Percentiles rank a stretch among this genome's conserved stretches.
These are phyloP conservation scores for Talaromyces marneffei DNA, from an alignment of 2,329 filamentous ascomycete species.

Conservation along the genomic window DNA sequence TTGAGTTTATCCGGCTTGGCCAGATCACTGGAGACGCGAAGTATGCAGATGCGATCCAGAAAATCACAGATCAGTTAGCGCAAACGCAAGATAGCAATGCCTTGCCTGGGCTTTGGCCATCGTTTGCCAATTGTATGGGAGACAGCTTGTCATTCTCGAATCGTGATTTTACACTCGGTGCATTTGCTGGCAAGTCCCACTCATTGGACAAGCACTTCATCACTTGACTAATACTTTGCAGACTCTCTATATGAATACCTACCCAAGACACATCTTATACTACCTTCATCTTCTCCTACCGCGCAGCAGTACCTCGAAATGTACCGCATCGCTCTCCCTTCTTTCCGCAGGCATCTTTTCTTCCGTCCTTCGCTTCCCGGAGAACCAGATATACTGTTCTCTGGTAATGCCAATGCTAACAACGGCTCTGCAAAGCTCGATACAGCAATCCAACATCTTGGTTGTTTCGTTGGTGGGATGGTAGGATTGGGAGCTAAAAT, in stretches of 20 bases:
- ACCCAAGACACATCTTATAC: slow-evolving; percentile 48
- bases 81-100: slow-evolving; percentile 29
- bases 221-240: background rate
- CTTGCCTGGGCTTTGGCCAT: slow-evolving; percentile 35
- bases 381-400: slow-evolving; percentile 43
- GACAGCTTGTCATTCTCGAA: slow-evolving; percentile 6
- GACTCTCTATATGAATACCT: slow-evolving; percentile 55
- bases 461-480: slow-evolving; percentile 54
- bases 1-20: slow-evolving; percentile 39
- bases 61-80: slow-evolving; percentile 31
- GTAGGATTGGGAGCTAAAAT: slow-evolving; percentile 49
- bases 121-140: slow-evolving; percentile 4
- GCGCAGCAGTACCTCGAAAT: slow-evolving; percentile 28
- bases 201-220: background rate
- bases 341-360: background rate
- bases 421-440: slow-evolving; percentile 13
- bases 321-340: slow-evolving; percentile 46
- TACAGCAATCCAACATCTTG: slow-evolving; percentile 45
- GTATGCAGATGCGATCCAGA: slow-evolving; percentile 35
- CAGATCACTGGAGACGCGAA: slow-evolving; percentile 35
- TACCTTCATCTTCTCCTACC: slow-evolving; percentile 7
- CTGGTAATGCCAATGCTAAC: slow-evolving; percentile 25
- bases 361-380: slow-evolving; percentile 29
- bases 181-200: slow-evolving; percentile 1
- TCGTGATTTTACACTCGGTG: slow-evolving; percentile 8